Evolutionary conservation across 495 filamentous ascomycete species (phyloP), one percentile per base, ranked within the genome.

Genomic region (Immersiella caudata): DNA sequence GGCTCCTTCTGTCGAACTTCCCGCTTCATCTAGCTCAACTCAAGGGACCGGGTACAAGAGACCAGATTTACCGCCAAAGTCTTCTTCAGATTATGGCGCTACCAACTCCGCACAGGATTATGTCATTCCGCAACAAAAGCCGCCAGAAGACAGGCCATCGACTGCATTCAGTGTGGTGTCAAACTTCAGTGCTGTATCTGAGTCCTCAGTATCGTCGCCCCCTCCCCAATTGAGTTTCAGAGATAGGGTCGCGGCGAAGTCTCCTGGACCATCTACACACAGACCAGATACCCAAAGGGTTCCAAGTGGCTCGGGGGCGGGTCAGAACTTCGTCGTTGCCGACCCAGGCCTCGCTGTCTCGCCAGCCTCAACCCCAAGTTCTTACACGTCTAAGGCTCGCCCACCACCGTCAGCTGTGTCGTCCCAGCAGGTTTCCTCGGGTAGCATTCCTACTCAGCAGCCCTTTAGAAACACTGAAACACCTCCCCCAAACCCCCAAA

Each of bases 181-280:
- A 20, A 21, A 65, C 40, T 36, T 65, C 54, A 65, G 52, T 36
- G 33, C 22, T 51, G 22, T 65, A n/a, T 65, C 64, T 6, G 64
- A 59, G 33, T 22, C 46, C 51, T 27, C 49, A 2, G 20, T 22
- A 27, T 25, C 29, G 21, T 11, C 33, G 16, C 26, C 29, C 29
- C 29, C 49, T 56, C 27, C 49, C 27, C 62, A 66, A 33, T 22
- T 6, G 22, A 63, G 60, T 16, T 21, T 29, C 21, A n/a, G 24
- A 18, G 50, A 27, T 25, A 33, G 49, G 49, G 26, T 51, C 22
- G 58, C 29, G 27, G 29, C 33, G 6, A 60, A 33, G n/a, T 46
- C 40, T 2, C 40, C 40, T 46, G 16, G 11, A 5, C 40, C 40
- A 18, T 2, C 11, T 12, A 12, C 16, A 46, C 9, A 46, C 40